Conservation (phyloP, 225 moss, liverwort and hornwort species). For the Asterella californica region DNA sequence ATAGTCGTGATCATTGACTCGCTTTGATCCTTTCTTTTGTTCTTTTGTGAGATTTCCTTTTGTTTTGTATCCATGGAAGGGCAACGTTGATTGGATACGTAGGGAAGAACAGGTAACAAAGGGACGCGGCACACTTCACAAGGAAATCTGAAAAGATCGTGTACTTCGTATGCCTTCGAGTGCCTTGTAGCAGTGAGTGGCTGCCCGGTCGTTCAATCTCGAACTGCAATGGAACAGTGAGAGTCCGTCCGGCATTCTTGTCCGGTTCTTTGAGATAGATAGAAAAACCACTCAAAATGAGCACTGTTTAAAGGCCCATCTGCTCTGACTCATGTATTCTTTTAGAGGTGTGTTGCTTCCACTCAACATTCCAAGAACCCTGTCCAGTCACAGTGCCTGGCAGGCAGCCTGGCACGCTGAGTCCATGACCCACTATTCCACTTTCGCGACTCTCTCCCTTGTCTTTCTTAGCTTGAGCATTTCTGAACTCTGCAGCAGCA, state of each 20-base stretch:
- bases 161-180: background rate
- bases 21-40: background rate
- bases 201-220: background rate
- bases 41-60: background rate
- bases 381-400: background rate
- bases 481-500: background rate
- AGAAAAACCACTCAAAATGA: background rate
- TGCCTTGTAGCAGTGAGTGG: background rate
- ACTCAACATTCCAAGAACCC: conserved; percentile 5
- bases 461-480: background rate
- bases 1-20: background rate
- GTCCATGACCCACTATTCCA: background rate
- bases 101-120: background rate
- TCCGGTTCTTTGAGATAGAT: background rate
- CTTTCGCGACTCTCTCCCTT: background rate
- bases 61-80: background rate
- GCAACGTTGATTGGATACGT: background rate
- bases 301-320: background rate
- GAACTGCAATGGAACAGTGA: background rate
- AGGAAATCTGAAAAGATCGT: background rate
- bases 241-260: background rate
- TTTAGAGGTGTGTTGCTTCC: background rate
- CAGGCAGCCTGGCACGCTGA: background rate
- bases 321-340: background rate
- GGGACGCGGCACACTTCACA: background rate